A percentile compares a stretch with the other conserved stretches of the same genome.
These are phyloP conservation scores for Logfia minima DNA, from an alignment of 129 eudicot species.

Conservation along the genomic window DNA sequence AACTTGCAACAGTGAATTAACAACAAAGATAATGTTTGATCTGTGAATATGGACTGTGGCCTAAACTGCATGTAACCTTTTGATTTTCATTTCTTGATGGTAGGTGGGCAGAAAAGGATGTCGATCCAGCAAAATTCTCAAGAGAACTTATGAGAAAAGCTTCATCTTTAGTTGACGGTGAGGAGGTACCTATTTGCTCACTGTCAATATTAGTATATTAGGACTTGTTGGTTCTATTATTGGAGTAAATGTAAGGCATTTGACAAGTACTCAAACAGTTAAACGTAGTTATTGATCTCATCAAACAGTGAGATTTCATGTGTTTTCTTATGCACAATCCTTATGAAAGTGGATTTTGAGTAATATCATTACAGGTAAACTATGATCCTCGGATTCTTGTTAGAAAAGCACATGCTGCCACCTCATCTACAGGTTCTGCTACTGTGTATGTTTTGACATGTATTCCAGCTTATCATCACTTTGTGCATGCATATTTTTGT, in stretches of 20 bases:
- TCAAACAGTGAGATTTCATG: background rate
- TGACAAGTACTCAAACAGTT: background rate
- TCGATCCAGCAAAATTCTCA: constrained; percentile 84
- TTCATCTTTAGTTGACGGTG: constrained; percentile 14
- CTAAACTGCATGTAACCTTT: background rate
- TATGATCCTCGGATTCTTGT: constrained; percentile 74
- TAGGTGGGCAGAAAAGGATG: constrained; percentile 92
- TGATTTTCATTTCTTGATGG: background rate
- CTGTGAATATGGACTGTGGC: background rate
- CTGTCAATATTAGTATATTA: background rate
- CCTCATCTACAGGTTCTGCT: constrained; percentile 87
- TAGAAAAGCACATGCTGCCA: constrained; percentile 87
- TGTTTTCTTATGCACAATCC: background rate
- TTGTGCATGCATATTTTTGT: constrained; percentile 21
- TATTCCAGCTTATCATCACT: constrained; percentile 15
- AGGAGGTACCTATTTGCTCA: background rate
- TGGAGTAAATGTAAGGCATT: background rate
- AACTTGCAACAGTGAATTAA: background rate
- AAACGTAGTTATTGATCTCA: background rate
- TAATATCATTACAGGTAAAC: constrained; percentile 48
- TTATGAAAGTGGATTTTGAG: background rate
- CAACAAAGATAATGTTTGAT: background rate
- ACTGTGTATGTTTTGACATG: constrained; percentile 73
- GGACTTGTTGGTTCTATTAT: background rate
- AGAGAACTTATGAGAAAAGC: constrained; percentile 66